Evolutionary conservation across 495 filamentous ascomycete species (phyloP).

Genomic region (Apodospora peruviana): DNA sequence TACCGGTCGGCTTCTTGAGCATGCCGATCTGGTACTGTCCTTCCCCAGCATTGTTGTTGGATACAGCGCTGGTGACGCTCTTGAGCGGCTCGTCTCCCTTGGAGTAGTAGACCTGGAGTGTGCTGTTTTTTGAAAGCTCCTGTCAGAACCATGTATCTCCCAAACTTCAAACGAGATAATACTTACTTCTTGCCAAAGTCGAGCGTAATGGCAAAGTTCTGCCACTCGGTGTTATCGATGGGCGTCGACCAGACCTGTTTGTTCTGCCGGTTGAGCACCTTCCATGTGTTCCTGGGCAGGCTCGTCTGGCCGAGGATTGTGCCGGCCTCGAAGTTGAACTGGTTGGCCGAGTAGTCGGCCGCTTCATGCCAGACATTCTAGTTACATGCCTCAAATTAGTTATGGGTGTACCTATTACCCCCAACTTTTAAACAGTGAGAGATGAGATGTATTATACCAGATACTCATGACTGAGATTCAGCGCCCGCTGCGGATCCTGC

Average conservation of each 20-base stretch:
- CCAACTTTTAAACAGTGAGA: background rate
- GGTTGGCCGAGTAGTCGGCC: conserved; percentile 48
- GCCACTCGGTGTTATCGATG: conserved; percentile 40
- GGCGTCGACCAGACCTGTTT: conserved; percentile 41
- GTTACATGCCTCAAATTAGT: background rate
- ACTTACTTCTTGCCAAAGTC: conserved; percentile 47
- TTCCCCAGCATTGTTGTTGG: conserved; percentile 47
- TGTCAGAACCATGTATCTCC: background rate
- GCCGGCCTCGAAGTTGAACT: conserved; percentile 52
- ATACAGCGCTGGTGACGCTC: conserved; percentile 39
- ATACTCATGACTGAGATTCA: conserved; percentile 54
- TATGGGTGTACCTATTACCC: background rate
- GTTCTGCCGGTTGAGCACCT: conserved; percentile 43
- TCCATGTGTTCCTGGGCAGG: conserved; percentile 78
- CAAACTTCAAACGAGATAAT: background rate
- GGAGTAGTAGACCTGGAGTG: conserved; percentile 51
- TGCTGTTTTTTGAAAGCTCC: conserved; percentile 33
- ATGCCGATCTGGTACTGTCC: conserved; percentile 55
- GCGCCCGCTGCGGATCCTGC: conserved; percentile 36
- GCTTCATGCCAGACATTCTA: conserved; percentile 53
- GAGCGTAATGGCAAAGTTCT: conserved; percentile 54
- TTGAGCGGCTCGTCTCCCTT: conserved; percentile 39
- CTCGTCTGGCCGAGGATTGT: conserved; percentile 56
- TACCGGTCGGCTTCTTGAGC: conserved; percentile 52
- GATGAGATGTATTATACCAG: conserved; percentile 17